Conservation (phyloP, 2,329 filamentous ascomycete species). For the Lasiodiplodia theobromae region DNA sequence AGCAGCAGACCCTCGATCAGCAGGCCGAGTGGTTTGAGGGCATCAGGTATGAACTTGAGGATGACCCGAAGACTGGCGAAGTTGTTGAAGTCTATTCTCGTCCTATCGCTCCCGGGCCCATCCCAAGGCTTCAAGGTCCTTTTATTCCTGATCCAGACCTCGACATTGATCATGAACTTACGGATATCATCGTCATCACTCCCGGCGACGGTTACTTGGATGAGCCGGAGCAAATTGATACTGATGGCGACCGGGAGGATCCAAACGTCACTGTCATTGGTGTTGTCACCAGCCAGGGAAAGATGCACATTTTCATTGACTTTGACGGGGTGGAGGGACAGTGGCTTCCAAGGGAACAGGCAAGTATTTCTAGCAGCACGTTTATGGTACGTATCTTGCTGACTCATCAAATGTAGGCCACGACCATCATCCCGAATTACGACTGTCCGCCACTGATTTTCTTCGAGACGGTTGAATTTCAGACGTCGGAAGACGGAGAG, state of each 20-base stretch:
- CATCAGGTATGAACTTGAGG: slow-evolving; percentile 56
- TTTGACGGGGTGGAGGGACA: slow-evolving; percentile 68
- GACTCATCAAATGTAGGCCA: slow-evolving; percentile 9
- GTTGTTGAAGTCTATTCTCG: slow-evolving; percentile 63
- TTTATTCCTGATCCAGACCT: slow-evolving; percentile 61
- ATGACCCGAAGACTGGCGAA: slow-evolving; percentile 56
- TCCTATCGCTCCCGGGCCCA: slow-evolving; percentile 60
- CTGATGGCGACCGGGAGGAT: slow-evolving; percentile 53
- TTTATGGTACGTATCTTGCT: background rate
- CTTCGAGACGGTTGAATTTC: slow-evolving; percentile 51
- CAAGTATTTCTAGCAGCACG: slow-evolving; percentile 29
- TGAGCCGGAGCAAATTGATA: slow-evolving; percentile 60
- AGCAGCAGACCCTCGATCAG: slow-evolving; percentile 54
- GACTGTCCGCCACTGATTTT: slow-evolving; percentile 39
- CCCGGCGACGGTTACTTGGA: slow-evolving; percentile 32
- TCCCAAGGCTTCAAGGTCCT: slow-evolving; percentile 68
- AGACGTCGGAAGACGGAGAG: slow-evolving; percentile 34
- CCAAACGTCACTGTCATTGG: slow-evolving; percentile 65
- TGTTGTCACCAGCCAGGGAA: slow-evolving; percentile 61
- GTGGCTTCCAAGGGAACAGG: slow-evolving; percentile 62
- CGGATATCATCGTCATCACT: slow-evolving; percentile 66
- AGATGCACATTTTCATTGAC: slow-evolving; percentile 67
- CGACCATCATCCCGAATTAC: slow-evolving; percentile 35
- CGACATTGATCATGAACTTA: slow-evolving; percentile 62
- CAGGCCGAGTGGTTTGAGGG: slow-evolving; percentile 66